These are phyloP conservation scores for Tetraselmis chui DNA, from an alignment of 139 green algal species.

Conservation along the genomic window DNA sequence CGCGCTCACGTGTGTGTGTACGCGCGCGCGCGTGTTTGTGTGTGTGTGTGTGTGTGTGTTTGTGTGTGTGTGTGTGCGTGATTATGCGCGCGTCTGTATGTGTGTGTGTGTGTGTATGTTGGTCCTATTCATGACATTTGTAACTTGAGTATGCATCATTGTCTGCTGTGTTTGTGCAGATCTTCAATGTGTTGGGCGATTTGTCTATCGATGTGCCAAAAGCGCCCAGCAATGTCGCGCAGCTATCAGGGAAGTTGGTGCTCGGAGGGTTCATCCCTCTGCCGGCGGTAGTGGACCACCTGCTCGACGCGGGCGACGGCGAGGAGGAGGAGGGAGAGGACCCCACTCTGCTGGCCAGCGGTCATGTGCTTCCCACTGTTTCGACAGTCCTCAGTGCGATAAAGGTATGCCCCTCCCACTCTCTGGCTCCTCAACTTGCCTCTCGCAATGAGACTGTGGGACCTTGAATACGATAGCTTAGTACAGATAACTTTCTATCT, in stretches of 20 bases:
- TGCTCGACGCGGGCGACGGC: not conserved
- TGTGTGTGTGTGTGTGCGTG: too few species aligned
- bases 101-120: too few species aligned
- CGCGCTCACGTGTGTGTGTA: too few species aligned
- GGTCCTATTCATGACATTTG: too few species aligned
- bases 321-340: slow-evolving; percentile 15
- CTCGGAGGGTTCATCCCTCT: not conserved
- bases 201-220: not conserved
- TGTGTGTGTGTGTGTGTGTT: too few species aligned
- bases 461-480: too few species aligned
- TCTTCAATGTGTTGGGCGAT: slow-evolving; percentile 8
- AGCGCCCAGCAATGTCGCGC: not conserved
- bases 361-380: slow-evolving; percentile 11
- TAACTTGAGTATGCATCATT: too few species aligned
- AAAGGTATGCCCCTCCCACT: not conserved
- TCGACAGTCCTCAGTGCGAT: not conserved
- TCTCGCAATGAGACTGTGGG: too few species aligned
- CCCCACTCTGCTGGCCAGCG: slow-evolving; percentile 12
- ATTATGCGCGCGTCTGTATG: too few species aligned
- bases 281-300: slow-evolving; percentile 1
- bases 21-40: too few species aligned
- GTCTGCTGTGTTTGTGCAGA: slow-evolving; percentile 15
- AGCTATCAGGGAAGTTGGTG: not conserved
- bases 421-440: too few species aligned
- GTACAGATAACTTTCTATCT: too few species aligned